Evolutionary conservation across 331 rosid genomes (phyloP).

Genomic region (Quercus tomentella): DNA sequence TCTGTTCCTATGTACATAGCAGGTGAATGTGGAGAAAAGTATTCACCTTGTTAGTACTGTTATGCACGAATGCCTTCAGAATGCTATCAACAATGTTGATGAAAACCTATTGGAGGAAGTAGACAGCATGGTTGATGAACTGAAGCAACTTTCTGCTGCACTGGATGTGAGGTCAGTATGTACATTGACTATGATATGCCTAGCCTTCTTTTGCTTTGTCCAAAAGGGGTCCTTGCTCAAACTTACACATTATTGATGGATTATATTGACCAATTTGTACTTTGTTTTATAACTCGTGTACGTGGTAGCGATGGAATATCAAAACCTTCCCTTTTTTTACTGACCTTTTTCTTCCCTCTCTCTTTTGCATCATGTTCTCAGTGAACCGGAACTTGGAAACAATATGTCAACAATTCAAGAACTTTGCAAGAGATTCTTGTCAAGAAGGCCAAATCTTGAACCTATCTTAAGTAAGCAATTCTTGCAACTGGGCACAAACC

Average conservation of each 20-base stretch:
- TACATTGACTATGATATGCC: too few relatives aligned
- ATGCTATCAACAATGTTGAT: not conserved
- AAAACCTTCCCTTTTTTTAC: not conserved
- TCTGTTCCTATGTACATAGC: not conserved
- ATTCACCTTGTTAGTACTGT: not conserved
- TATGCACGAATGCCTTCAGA: not conserved
- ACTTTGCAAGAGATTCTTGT: slow-evolving; percentile 16
- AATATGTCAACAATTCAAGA: not conserved
- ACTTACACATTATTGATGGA: too few relatives aligned
- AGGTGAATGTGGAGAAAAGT: slow-evolving; percentile 15
- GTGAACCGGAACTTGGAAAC: slow-evolving; percentile 4
- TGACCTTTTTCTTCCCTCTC: not conserved
- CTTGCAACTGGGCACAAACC: not conserved
- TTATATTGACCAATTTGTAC: too few relatives aligned
- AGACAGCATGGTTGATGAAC: slow-evolving; percentile 24
- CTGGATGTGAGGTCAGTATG: slow-evolving; percentile 22
- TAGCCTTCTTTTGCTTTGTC: too few relatives aligned
- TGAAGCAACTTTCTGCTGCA: slow-evolving; percentile 22
- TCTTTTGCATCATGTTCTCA: not conserved
- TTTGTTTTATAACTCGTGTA: not conserved
- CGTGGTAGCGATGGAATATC: not conserved
- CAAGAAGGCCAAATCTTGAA: slow-evolving; percentile 10
- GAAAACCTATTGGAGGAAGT: slow-evolving; percentile 7
- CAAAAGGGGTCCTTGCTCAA: too few relatives aligned
- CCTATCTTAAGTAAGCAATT: slow-evolving; percentile 8